A percentile compares a stretch with the other conserved stretches of the same genome.
Evolutionary conservation across 2,329 filamentous ascomycete species (phyloP).

Genomic region (Cercospora janseana): DNA sequence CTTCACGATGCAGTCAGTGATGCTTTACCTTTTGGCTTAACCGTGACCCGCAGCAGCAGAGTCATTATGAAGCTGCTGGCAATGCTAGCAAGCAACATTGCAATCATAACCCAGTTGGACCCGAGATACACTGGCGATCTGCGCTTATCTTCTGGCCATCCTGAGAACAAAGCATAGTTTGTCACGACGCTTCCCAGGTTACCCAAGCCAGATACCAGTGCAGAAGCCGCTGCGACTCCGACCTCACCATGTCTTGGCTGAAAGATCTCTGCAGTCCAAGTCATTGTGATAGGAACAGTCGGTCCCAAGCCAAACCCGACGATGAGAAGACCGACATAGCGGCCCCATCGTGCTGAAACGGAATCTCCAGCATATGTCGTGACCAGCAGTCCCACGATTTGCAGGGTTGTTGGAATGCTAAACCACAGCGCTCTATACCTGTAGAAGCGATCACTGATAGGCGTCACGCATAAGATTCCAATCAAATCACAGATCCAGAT

Average conservation of each 20-base stretch:
- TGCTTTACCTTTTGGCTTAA: background rate
- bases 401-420: conserved; percentile 69
- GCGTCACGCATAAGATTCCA: conserved; percentile 80
- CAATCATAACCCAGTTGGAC: conserved; percentile 86
- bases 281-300: conserved; percentile 90
- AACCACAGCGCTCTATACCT: conserved; percentile 77
- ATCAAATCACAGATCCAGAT: conserved; percentile 86
- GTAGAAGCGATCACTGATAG: conserved; percentile 84
- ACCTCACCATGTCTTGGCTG: conserved; percentile 86
- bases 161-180: conserved; percentile 84
- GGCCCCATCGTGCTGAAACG: conserved; percentile 66
- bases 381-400: conserved; percentile 77
- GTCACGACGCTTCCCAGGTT: conserved; percentile 84
- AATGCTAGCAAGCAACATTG: conserved; percentile 76
- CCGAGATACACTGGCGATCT: conserved; percentile 30
- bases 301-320: conserved; percentile 88
- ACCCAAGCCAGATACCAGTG: conserved; percentile 80
- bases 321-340: conserved; percentile 84
- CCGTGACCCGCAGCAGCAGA: conserved; percentile 53
- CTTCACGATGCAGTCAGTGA: too few species aligned
- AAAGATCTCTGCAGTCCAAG: conserved; percentile 89
- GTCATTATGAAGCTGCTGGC: conserved; percentile 68
- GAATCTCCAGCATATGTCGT: conserved; percentile 70
- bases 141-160: conserved; percentile 76
- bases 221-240: conserved; percentile 80